These are phyloP conservation scores for Monilinia vaccinii-corymbosi DNA, from an alignment of 2,329 filamentous ascomycete species.

Conservation along the genomic window DNA sequence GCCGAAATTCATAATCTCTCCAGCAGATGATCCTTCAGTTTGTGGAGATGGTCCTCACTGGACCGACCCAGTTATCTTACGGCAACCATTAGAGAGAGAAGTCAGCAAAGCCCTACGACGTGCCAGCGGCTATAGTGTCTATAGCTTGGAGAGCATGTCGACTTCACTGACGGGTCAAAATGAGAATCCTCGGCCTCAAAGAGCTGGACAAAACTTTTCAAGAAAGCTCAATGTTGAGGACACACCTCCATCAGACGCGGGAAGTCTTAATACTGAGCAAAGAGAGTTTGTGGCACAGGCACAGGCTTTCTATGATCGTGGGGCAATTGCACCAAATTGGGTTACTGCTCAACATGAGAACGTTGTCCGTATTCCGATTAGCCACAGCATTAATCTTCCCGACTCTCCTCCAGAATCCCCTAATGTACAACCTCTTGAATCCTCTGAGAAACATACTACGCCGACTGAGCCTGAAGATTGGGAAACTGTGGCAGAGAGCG, in stretches of 20 bases:
- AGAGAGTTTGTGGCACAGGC: conserved; percentile 8
- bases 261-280: conserved; percentile 3
- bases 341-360: conserved; percentile 15
- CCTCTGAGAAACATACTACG: not conserved
- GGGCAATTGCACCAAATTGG: conserved; percentile 19
- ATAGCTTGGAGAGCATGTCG: conserved; percentile 21
- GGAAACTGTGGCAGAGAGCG: conserved; percentile 27
- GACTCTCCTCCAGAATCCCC: conserved; percentile 18
- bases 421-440: not conserved
- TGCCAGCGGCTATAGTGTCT: conserved; percentile 22
- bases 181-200: conserved; percentile 9
- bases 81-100: conserved; percentile 23
- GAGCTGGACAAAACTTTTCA: conserved; percentile 10
- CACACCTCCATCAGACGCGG: conserved; percentile 8
- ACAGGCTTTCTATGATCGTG: conserved; percentile 21
- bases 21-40: conserved; percentile 9
- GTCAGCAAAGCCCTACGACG: conserved; percentile 26
- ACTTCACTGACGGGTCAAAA: conserved; percentile 13
- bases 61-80: not conserved
- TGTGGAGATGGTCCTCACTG: conserved; percentile 8
- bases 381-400: conserved; percentile 12
- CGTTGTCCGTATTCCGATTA: conserved; percentile 20
- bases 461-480: conserved; percentile 23
- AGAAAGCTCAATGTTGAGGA: conserved; percentile 13
- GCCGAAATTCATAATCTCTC: conserved; percentile 14